Evolutionary conservation across 2,329 filamentous ascomycete genomes (phyloP).

Genomic region (Verticillium isaacii): DNA sequence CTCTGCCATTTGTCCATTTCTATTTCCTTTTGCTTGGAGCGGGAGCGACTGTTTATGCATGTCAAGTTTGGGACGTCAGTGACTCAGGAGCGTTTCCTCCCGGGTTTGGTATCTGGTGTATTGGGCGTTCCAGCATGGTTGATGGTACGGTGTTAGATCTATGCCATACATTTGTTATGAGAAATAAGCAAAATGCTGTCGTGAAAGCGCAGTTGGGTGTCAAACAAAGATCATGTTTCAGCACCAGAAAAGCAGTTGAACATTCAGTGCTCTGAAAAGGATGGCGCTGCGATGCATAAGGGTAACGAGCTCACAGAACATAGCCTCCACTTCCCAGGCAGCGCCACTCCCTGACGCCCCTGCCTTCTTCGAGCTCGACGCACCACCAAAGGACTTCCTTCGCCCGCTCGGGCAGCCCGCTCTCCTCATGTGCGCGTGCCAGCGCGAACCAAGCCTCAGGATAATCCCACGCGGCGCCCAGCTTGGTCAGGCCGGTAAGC

Average conservation of each 20-base stretch:
- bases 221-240: neutral
- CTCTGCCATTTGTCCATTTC: too few species aligned
- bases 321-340: constrained; percentile 64
- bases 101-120: neutral
- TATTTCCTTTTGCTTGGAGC: neutral
- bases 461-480: constrained; percentile 84
- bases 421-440: constrained; percentile 81
- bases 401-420: constrained; percentile 78
- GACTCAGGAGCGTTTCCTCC: too few species aligned
- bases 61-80: neutral
- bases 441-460: constrained; percentile 91
- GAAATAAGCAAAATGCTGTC: too few species aligned
- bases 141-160: neutral
- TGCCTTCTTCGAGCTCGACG: constrained; percentile 85
- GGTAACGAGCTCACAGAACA: constrained; percentile 40
- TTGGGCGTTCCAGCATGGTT: neutral
- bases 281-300: neutral
- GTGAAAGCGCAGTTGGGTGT: too few species aligned
- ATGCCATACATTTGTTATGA: neutral
- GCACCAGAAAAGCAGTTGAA: neutral
- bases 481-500: constrained; percentile 75
- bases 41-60: neutral
- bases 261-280: neutral
- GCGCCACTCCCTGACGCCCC: constrained; percentile 74
- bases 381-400: constrained; percentile 97